Conservation (phyloP, 1,284 basidiomycete genomes). For the Tremellales sp. region DNA sequence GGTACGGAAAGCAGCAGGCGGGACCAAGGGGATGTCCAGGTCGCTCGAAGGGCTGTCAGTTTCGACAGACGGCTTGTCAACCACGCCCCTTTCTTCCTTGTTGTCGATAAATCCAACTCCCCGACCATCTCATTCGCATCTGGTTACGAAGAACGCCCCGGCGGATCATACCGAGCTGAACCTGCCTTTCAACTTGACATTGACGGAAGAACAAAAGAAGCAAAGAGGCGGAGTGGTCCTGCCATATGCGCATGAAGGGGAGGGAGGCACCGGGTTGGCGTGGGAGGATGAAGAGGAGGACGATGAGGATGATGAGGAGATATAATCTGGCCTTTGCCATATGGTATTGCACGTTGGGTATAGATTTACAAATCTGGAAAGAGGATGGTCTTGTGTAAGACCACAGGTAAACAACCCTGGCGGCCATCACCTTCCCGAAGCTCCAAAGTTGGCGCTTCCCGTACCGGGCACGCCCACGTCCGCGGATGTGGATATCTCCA, state of each 20-base stretch:
- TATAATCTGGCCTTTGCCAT: too few relatives aligned
- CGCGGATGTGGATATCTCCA: slow-evolving; percentile 22
- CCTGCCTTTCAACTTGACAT: slow-evolving; percentile 71
- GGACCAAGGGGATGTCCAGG: slow-evolving; percentile 44
- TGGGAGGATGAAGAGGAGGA: slow-evolving; percentile 42
- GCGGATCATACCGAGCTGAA: slow-evolving; percentile 53
- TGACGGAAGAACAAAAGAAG: slow-evolving; percentile 77
- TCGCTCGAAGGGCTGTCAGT: slow-evolving; percentile 23
- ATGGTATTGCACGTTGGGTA: too few relatives aligned
- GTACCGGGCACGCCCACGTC: slow-evolving; percentile 45
- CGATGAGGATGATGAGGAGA: slow-evolving; percentile 33
- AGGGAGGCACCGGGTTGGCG: slow-evolving; percentile 33
- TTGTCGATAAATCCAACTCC: slow-evolving; percentile 14
- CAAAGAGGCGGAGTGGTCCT: slow-evolving; percentile 74
- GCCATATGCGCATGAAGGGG: slow-evolving; percentile 80
- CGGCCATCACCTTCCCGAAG: too few relatives aligned
- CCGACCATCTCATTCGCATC: neutral
- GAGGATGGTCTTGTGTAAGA: too few relatives aligned
- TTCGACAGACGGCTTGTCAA: slow-evolving; percentile 1
- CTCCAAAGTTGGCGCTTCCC: slow-evolving; percentile 38
- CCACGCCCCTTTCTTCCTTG: slow-evolving; percentile 7
- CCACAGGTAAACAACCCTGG: too few relatives aligned
- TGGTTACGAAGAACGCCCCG: neutral
- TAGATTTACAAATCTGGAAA: too few relatives aligned
- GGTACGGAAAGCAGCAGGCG: slow-evolving; percentile 43